Conservation (phyloP, 257 asterid genomes). For the Scutellaria galericulata region DNA sequence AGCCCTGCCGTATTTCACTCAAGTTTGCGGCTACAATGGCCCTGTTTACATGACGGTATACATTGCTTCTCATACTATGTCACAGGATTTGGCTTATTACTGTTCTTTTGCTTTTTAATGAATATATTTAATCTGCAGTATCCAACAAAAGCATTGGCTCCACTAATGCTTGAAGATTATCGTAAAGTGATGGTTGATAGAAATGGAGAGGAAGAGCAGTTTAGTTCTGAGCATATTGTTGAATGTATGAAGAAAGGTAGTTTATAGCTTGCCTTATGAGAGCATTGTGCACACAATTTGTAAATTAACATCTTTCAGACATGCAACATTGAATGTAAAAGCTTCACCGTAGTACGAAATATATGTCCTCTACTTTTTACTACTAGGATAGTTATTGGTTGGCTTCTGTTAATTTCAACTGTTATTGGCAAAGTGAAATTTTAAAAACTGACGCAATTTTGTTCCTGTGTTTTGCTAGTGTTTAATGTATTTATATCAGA, state of each 20-base stretch:
- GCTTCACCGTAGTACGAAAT: background rate
- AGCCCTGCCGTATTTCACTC: constrained; percentile 92
- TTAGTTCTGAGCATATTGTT: constrained; percentile 68
- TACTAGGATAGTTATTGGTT: background rate
- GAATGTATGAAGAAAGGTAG: constrained; percentile 90
- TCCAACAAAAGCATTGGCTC: constrained; percentile 96
- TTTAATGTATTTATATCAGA: background rate
- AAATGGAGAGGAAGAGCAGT: constrained; percentile 82
- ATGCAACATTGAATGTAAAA: background rate
- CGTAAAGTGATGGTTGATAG: constrained; percentile 85
- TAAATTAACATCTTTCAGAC: background rate
- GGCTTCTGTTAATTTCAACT: background rate
- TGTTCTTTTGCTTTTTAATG: constrained; percentile 13
- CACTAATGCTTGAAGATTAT: constrained; percentile 86
- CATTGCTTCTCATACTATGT: constrained; percentile 7
- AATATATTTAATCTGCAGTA: constrained; percentile 50
- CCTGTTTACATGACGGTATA: constrained; percentile 98
- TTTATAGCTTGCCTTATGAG: background rate
- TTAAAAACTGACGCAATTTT: background rate
- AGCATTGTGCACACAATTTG: background rate
- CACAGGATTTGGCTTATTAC: too few species aligned
- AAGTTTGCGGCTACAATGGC: constrained; percentile 91
- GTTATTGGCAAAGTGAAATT: background rate
- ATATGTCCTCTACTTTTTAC: too few species aligned
- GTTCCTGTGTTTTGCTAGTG: background rate